Percentiles rank a stretch among this genome's conserved stretches.
Conservation (phyloP, 768 basidiomycete genomes). For the Xerocomellus intermedius region DNA sequence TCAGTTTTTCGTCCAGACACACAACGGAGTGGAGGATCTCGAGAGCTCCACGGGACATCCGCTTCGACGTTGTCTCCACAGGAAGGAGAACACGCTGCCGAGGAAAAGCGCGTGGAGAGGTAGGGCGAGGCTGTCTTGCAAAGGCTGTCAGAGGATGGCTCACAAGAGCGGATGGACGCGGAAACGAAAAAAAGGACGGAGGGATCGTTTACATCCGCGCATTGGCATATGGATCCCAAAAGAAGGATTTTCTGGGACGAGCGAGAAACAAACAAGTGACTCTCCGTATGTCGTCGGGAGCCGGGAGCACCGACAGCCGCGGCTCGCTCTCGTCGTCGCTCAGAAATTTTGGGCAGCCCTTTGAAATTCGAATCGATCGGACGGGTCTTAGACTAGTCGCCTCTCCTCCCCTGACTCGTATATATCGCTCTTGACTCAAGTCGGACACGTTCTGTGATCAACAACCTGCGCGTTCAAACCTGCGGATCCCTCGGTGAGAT, state of each 20-base stretch:
- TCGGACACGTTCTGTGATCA: neutral
- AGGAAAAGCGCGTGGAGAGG: constrained; percentile 10
- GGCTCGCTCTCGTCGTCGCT: constrained; percentile 19
- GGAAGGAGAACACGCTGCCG: constrained; percentile 6
- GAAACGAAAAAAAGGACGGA: constrained; percentile 31
- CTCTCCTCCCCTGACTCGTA: neutral
- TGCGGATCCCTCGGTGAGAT: constrained; percentile 2
- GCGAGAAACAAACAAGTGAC: constrained; percentile 17
- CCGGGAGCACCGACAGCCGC: constrained; percentile 26
- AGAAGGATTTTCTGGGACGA: constrained; percentile 20
- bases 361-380: constrained; percentile 26
- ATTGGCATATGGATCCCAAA: constrained; percentile 23
- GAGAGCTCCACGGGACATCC: constrained; percentile 22
- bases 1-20: constrained; percentile 16
- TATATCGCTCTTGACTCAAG: neutral
- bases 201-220: constrained; percentile 31
- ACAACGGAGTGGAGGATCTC: constrained; percentile 15
- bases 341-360: constrained; percentile 24
- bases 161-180: constrained; percentile 22
- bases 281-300: constrained; percentile 27
- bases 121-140: constrained; percentile 1
- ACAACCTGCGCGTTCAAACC: neutral
- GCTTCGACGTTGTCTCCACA: constrained; percentile 14
- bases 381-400: constrained; percentile 3
- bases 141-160: constrained; percentile 1